Percentiles rank a stretch among this genome's conserved stretches.
Conservation (phyloP, 2,329 filamentous ascomycete species). For the Alternaria postmessia region DNA sequence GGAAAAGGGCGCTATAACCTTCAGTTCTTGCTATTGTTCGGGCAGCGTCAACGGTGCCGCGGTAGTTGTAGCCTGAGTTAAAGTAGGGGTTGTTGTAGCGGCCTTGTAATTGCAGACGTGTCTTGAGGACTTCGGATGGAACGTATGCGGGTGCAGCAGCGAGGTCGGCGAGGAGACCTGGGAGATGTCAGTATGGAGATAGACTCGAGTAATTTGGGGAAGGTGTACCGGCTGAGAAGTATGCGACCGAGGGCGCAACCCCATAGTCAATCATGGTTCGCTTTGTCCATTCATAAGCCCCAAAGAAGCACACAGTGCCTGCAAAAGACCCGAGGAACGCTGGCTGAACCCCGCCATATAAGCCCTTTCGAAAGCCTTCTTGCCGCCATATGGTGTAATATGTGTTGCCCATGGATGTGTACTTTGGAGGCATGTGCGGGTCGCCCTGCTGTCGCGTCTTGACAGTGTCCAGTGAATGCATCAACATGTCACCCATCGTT, state of each 20-base stretch:
- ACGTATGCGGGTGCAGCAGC: constrained; percentile 94
- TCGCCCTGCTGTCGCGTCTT: constrained; percentile 98
- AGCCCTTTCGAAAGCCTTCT: constrained; percentile 82
- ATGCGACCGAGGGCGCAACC: constrained; percentile 81
- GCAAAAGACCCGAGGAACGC: constrained; percentile 92
- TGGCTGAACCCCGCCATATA: constrained; percentile 94
- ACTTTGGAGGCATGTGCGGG: constrained; percentile 89
- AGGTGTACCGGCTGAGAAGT: constrained; percentile 78
- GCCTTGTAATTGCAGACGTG: constrained; percentile 92
- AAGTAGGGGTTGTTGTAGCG: constrained; percentile 95
- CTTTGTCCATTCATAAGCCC: constrained; percentile 95
- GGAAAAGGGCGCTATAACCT: constrained; percentile 85
- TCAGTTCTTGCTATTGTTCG: constrained; percentile 85
- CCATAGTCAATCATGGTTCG: constrained; percentile 85
- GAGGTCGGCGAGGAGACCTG: constrained; percentile 91
- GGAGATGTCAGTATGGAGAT: neutral
- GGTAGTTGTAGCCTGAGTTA: constrained; percentile 94
- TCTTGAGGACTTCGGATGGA: constrained; percentile 96
- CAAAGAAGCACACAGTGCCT: constrained; percentile 94
- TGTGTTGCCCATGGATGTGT: constrained; percentile 86
- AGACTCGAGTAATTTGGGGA: neutral
- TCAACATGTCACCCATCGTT: constrained; percentile 92
- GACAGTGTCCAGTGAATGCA: constrained; percentile 98
- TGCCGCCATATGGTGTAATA: constrained; percentile 94
- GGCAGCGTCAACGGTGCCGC: constrained; percentile 81